phyloP scores from a whole-genome alignment of 164 flowering plant genomes.

The Malania oleifera region DNA sequence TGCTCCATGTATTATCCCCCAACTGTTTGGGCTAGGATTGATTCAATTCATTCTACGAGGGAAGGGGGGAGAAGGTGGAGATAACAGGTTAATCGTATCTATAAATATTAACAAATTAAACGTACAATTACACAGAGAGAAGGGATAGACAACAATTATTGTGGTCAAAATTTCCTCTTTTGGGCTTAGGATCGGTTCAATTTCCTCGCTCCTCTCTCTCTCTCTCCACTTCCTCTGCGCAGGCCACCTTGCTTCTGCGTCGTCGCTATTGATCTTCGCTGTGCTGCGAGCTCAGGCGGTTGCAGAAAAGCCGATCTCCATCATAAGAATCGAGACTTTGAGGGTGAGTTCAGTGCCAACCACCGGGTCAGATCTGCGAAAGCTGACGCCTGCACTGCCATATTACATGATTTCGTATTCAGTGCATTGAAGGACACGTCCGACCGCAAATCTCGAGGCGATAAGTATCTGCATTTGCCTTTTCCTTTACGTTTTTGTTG shows the following conservation, averaged over 20 bases:
- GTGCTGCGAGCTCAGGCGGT: neutral
- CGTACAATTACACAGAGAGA: too few species aligned
- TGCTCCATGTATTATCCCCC: too few species aligned
- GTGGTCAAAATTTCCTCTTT: too few species aligned
- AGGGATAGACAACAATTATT: too few species aligned
- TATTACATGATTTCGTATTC: conserved; percentile 33
- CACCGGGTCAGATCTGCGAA: neutral
- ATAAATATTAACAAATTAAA: too few species aligned
- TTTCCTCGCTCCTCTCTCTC: conserved; percentile 7
- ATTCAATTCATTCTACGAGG: too few species aligned
- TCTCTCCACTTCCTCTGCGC: conserved; percentile 11
- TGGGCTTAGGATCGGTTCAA: too few species aligned
- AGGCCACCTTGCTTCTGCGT: conserved; percentile 8
- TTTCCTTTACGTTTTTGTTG: neutral
- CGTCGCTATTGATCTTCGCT: neutral
- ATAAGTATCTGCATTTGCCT: conserved; percentile 11
- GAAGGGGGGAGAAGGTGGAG: too few species aligned
- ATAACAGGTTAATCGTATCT: too few species aligned
- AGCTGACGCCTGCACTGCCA: conserved; percentile 8
- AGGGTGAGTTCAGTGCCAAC: neutral
- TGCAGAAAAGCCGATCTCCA: too few species aligned
- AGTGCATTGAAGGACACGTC: conserved; percentile 27
- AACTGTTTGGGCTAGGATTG: too few species aligned
- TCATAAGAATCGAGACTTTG: too few species aligned
- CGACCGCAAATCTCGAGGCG: conserved; percentile 19